These are phyloP conservation scores for Coniella lustricola DNA, from an alignment of 2,329 filamentous ascomycete genomes.

Conservation along the genomic window DNA sequence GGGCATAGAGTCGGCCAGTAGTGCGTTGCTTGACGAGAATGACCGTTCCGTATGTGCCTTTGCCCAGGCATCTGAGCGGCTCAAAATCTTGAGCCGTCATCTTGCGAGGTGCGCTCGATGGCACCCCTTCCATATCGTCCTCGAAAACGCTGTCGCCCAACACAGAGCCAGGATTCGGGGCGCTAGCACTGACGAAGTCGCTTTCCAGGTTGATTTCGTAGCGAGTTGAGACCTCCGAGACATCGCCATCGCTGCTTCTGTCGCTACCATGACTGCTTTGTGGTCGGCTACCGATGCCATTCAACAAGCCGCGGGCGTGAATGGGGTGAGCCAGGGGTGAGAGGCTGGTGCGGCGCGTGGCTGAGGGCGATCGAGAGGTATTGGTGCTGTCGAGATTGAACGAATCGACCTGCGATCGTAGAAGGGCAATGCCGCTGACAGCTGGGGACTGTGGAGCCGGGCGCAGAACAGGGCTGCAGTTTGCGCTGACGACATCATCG, in stretches of 20 bases:
- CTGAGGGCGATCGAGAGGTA: constrained; percentile 42
- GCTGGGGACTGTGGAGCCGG: constrained; percentile 43
- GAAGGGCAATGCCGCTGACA: constrained; percentile 69
- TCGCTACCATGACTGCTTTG: constrained; percentile 34
- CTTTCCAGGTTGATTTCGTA: constrained; percentile 81
- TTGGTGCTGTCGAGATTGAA: constrained; percentile 54
- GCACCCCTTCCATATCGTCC: constrained; percentile 45
- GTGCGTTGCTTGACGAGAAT: constrained; percentile 82
- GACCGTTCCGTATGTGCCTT: constrained; percentile 93
- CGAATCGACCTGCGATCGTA: constrained; percentile 75
- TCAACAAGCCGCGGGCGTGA: constrained; percentile 20
- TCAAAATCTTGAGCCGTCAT: constrained; percentile 92
- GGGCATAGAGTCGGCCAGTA: constrained; percentile 86
- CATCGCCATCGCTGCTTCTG: constrained; percentile 57
- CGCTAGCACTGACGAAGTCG: constrained; percentile 71
- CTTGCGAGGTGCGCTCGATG: constrained; percentile 56
- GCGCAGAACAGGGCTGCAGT: constrained; percentile 54
- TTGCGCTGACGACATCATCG: constrained; percentile 52
- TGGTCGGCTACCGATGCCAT: constrained; percentile 47
- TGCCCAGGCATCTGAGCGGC: constrained; percentile 83
- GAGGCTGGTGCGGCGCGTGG: constrained; percentile 45
- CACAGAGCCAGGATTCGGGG: constrained; percentile 32
- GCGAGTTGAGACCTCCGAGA: constrained; percentile 65
- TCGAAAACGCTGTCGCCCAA: constrained; percentile 21
- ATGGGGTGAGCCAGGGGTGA: constrained; percentile 21